Percentiles rank a stretch among this genome's conserved stretches.
These are phyloP conservation scores for Aechmea fasciata DNA, from an alignment of 176 grass and related monocot species.

Conservation along the genomic window DNA sequence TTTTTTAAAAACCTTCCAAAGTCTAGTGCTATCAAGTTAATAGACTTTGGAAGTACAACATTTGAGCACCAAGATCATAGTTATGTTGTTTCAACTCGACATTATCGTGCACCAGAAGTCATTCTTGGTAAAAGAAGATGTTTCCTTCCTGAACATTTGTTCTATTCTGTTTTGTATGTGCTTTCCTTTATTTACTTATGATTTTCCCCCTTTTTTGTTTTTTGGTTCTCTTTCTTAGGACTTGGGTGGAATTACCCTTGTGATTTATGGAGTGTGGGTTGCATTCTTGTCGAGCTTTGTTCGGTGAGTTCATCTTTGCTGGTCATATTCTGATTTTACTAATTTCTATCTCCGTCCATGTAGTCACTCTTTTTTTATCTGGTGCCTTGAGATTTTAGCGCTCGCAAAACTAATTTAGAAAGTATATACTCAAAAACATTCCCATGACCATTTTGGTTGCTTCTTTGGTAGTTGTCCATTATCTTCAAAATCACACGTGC, in stretches of 20 bases:
- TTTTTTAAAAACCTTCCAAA: slow-evolving; percentile 89
- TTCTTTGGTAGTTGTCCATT: no score
- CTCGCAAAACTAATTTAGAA: background rate
- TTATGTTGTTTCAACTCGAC: slow-evolving; percentile 88
- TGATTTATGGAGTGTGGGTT: slow-evolving; percentile 93
- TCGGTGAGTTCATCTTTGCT: slow-evolving; percentile 47
- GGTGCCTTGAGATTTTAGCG: background rate
- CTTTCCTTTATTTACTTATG: slow-evolving; percentile 5
- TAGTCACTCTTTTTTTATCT: background rate
- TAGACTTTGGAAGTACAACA: slow-evolving; percentile 94
- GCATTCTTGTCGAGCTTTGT: slow-evolving; percentile 94
- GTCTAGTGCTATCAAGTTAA: slow-evolving; percentile 90
- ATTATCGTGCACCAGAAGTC: slow-evolving; percentile 96
- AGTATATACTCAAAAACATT: background rate
- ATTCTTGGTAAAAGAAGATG: slow-evolving; percentile 67
- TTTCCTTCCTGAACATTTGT: background rate
- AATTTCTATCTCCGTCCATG: background rate
- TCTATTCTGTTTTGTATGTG: background rate
- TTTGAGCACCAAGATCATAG: slow-evolving; percentile 90
- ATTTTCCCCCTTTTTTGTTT: background rate
- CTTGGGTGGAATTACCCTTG: slow-evolving; percentile 97
- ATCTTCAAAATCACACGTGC: no score
- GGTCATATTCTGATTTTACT: background rate
- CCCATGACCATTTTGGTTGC: background rate
- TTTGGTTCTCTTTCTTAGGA: slow-evolving; percentile 39